Percentiles rank a stretch among this genome's conserved stretches.
phyloP scores from a whole-genome alignment of 176 grass and related monocot species.

The Hordeum vulgare region DNA sequence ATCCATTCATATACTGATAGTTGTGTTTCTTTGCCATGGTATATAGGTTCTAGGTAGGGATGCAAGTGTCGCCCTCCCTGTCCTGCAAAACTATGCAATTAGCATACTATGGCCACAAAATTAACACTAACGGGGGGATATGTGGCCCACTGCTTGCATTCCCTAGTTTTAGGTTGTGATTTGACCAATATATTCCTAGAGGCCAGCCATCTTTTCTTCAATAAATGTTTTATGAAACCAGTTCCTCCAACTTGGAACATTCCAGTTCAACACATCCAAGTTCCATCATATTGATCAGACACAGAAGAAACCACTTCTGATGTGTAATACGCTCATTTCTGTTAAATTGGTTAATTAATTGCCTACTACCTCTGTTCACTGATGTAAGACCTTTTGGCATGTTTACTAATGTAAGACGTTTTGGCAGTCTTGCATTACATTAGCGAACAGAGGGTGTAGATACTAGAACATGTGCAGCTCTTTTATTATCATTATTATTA shows the following conservation, averaged over 20 bases:
- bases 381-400: too few relatives aligned
- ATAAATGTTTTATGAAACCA: not conserved
- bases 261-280: not conserved
- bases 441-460: not conserved
- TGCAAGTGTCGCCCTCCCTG: not conserved
- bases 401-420: too few relatives aligned
- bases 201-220: not conserved
- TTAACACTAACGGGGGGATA: not conserved
- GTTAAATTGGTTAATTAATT: not conserved
- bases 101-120: not conserved
- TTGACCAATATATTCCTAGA: not conserved
- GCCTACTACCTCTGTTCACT: too few relatives aligned
- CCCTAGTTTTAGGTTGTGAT: constrained; percentile 2
- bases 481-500: not conserved
- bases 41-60: not conserved
- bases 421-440: too few relatives aligned
- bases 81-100: not conserved
- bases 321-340: constrained; percentile 6
- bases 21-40: constrained; percentile 3
- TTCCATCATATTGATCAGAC: not conserved
- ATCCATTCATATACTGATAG: not conserved
- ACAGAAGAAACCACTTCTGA: not conserved
- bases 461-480: not conserved
- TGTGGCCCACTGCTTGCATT: not conserved
- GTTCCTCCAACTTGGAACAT: constrained; percentile 3